Conservation (phyloP, 768 basidiomycete species). For the Mycena indigotica region DNA sequence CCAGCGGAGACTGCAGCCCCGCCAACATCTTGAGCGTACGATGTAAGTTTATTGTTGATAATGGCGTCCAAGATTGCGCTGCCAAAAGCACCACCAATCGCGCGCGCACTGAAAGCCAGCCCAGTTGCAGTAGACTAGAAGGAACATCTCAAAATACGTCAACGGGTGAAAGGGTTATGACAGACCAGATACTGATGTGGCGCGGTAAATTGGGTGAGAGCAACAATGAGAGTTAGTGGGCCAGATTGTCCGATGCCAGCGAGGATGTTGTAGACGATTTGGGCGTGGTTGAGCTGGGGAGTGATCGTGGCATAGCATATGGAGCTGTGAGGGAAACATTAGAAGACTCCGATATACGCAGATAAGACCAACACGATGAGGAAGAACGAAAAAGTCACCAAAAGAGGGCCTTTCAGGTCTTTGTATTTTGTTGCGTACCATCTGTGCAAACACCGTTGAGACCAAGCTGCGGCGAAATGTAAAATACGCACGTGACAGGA, state of each 20-base stretch:
- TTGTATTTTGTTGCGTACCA: slow-evolving; percentile 23
- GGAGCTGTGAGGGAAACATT: slow-evolving; percentile 1
- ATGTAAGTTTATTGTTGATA: slow-evolving; percentile 24
- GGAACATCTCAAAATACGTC: neutral
- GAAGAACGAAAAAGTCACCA: slow-evolving; percentile 23
- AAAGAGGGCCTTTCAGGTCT: slow-evolving; percentile 21
- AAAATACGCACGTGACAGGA: slow-evolving; percentile 20
- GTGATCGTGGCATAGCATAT: slow-evolving; percentile 26
- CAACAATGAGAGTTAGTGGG: slow-evolving; percentile 24
- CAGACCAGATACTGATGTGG: slow-evolving; percentile 21
- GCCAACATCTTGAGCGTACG: slow-evolving; percentile 19
- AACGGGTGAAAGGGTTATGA: neutral
- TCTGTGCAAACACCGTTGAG: neutral
- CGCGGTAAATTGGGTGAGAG: slow-evolving; percentile 22
- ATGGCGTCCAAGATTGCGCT: slow-evolving; percentile 24
- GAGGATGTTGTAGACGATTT: slow-evolving; percentile 18
- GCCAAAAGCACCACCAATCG: slow-evolving; percentile 25
- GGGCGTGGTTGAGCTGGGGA: slow-evolving; percentile 22
- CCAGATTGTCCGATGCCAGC: slow-evolving; percentile 25
- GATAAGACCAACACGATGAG: slow-evolving; percentile 13
- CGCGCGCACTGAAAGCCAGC: slow-evolving; percentile 23
- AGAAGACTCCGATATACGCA: neutral
- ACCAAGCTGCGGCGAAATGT: neutral
- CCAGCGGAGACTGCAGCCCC: slow-evolving; percentile 20
- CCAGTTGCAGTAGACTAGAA: slow-evolving; percentile 24